Evolutionary conservation across 805 yeast species (phyloP), one percentile per base, ranked within the genome.

Genomic region (Grigorovia humatica): DNA sequence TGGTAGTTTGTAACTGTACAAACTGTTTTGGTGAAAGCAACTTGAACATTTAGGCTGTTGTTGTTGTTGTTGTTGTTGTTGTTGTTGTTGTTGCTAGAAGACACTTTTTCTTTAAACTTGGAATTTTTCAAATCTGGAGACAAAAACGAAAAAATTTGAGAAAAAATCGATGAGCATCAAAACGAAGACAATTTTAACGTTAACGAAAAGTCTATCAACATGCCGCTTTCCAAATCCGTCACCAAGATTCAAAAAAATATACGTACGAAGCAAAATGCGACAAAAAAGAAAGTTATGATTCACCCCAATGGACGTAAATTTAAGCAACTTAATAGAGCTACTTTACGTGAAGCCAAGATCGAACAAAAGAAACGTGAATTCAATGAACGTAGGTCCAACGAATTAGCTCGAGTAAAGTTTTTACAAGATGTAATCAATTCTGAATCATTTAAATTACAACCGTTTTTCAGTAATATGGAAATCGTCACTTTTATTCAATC

Each of bases 291-390:
- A 32, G 50, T 53, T 11, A 59, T 61, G n/a, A 59, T 68, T 35
- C 98, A 91, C 65, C 93, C 95, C 20, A 84, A 83, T 62, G 96
- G 97, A 9, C 78, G 96, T 50, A 91, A 89, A 67, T 85, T 88
- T 67, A 84, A 84, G 67, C 88, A 85, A 64, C 71, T 91, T 49
- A 83, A 83, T 51, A 74, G 93, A 56, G 97, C 97, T n/a, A 80
- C 95, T 1, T 70, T 88, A 46, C 78, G 99, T 67, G 95, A 90
- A 56, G 75, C 74, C 48, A 87, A 85, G 65, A 69, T 91, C 49
- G 77, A 74, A 41, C 73, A 74, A 48, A 80, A 77, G 64, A 86
- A 85, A 63, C 66, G 74, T 20, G 74, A 74, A 48, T 80, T 79
- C 58, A 67, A 75, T 35, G 83, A 81, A 53, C 79, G 79, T 56